Percentiles rank a stretch among this genome's conserved stretches.
These are phyloP conservation scores for Grammothele lineata DNA, from an alignment of 768 basidiomycete species.

Conservation along the genomic window DNA sequence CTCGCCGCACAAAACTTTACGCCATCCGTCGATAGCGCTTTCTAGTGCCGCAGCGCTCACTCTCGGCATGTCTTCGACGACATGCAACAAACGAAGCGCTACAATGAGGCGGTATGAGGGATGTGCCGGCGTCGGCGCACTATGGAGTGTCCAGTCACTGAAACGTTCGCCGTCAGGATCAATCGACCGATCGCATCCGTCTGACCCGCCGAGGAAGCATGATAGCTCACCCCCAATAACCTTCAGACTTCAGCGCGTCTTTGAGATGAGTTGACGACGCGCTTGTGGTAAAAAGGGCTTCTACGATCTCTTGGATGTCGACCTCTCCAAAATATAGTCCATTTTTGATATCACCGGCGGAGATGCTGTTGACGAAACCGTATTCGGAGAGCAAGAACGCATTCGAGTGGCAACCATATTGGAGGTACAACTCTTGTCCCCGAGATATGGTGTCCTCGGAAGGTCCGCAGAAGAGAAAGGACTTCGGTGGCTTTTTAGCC, in stretches of 20 bases:
- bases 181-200: too few species aligned
- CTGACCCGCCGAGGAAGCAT: too few species aligned
- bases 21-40: constrained; percentile 44
- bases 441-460: constrained; percentile 33
- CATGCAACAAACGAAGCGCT: constrained; percentile 62
- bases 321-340: constrained; percentile 48
- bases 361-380: constrained; percentile 63
- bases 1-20: constrained; percentile 38
- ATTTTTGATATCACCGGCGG: constrained; percentile 22
- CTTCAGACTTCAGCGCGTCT: constrained; percentile 49
- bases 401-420: constrained; percentile 80
- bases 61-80: constrained; percentile 31
- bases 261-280: constrained; percentile 43
- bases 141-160: constrained; percentile 82
- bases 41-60: constrained; percentile 23
- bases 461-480: constrained; percentile 41
- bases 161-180: too few species aligned
- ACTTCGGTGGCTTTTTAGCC: constrained; percentile 12
- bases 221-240: constrained; percentile 88
- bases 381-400: constrained; percentile 82
- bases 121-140: constrained; percentile 52
- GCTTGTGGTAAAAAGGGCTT: constrained; percentile 41
- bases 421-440: constrained; percentile 69
- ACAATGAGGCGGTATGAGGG: constrained; percentile 80
- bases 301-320: constrained; percentile 53